Conservation (phyloP, 2,329 filamentous ascomycete species). For the Verticillium zaregamsianum region DNA sequence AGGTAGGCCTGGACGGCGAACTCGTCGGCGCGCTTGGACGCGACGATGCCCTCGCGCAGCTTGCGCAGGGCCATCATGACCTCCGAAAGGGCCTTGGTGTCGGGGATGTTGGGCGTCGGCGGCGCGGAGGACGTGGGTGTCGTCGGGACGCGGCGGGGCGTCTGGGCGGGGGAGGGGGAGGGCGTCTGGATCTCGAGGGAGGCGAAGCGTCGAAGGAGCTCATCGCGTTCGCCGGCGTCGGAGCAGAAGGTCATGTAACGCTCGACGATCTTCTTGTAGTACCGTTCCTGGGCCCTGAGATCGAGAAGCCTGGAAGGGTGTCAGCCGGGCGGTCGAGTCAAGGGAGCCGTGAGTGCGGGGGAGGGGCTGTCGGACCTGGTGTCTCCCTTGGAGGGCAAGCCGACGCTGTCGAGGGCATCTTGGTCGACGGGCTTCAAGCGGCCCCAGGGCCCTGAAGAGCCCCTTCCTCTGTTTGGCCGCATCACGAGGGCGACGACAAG, state of each 20-base stretch:
- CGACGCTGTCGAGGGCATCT: constrained; percentile 77
- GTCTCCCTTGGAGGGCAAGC: constrained; percentile 88
- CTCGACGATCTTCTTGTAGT: constrained; percentile 83
- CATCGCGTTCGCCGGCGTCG: constrained; percentile 63
- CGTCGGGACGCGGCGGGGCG: constrained; percentile 10
- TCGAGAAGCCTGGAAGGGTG: constrained; percentile 57
- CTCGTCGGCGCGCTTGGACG: constrained; percentile 67
- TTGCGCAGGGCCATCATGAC: constrained; percentile 86
- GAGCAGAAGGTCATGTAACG: constrained; percentile 89
- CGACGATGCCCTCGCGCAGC: constrained; percentile 83
- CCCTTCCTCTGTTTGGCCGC: constrained; percentile 9
- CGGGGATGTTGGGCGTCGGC: constrained; percentile 7
- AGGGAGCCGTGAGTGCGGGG: neutral
- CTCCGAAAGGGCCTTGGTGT: constrained; percentile 46
- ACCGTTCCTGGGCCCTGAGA: constrained; percentile 73
- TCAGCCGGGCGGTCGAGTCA: neutral
- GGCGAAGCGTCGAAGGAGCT: constrained; percentile 71
- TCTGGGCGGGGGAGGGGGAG: constrained; percentile 13
- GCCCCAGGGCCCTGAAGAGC: constrained; percentile 56
- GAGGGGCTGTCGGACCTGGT: constrained; percentile 58
- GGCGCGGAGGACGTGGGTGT: constrained; percentile 7
- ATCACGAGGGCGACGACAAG: neutral
- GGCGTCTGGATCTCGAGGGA: constrained; percentile 46
- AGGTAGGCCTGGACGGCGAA: constrained; percentile 90
- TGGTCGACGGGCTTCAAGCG: constrained; percentile 69